Base-by-base conservation (phyloP, 306 rosid genomes). In the Calophaca sinica region DNA sequence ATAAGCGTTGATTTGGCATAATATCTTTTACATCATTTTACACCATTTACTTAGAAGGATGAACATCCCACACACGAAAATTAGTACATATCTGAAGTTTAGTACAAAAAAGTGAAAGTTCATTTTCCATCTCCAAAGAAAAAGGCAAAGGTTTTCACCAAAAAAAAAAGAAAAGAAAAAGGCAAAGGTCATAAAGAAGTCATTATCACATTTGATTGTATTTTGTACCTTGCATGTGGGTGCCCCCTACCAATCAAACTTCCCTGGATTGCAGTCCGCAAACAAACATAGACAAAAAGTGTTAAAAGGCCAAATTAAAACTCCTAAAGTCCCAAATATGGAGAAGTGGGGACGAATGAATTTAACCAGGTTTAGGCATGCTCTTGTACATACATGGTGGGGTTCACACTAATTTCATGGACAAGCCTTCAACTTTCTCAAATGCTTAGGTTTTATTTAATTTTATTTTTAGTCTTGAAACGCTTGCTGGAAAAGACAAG, bases 261-360 rank as follows among this genome's bases (percentile, higher is more conserved):
- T 71, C 7, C 42, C 6, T 20, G 41, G 20, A 41, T 26, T 11
- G 42, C 76, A 55, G 7, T 54, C n/a, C 6, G 9, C 44, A 26
- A 13, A 39, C 72, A 42, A 44, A 65, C 52, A 54, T 10, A 57
- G 26, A 38, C 65, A 72, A 39, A 57, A 39, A 28, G 35, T 36
- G 32, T 72, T 26, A 72, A 41, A 41, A 41, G 57, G 57, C 46
- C 15, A 72, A 41, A 41, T 20, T 20, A 20, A 20, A 20, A 41
- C 15, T 44, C 46, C 15, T n/a, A 58, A 57, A 32, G 46, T 38
- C 8, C 35, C 46, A 59, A 59, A 59, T 45, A 32, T 44, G 77
- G 15, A 59, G 68, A 31, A 59, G 59, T 73, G 68, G 69, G 68
- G 68, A 73, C 77, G 59, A 59, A 73, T 45, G 10, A 45, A 73